Evolutionary conservation across 441 rosid species (phyloP), one percentile per base, ranked within the genome.

Genomic region (Adansonia grandidieri): DNA sequence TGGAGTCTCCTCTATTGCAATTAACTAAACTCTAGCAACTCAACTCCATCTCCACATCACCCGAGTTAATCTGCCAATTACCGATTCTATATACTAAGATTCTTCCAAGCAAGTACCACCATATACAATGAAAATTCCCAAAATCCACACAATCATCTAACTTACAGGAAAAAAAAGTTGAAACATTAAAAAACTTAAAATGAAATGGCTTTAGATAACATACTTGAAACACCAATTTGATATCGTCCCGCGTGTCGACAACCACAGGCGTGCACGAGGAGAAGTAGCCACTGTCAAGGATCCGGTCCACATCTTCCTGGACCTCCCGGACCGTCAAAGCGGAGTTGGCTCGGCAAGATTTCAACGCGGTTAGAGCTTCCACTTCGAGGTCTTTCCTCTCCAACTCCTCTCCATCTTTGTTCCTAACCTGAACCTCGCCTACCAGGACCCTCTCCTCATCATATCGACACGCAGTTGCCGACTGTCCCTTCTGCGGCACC

Each of bases 241-340:
- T 93, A 19, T 97, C 97, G 19, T 94, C 97, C 14, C 98, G 88
- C 0, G 98, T 90, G 81, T 96, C 98, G 2, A 96, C 92, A 22
- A 97, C 98, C 5, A 96, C 91, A 1, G 97, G 98, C 76, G 88
- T 91, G 85, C 98, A 93, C 47, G 97, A 89, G 71, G 87, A 88
- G 74, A 96, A 96, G 86, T 91, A 96, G 0, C 99, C 97, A 51
- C 98, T 89, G 13, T 88, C 94, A 44, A 93, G 89, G 75, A 96
- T 94, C 90, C 98, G 78, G 71, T 93, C 95, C 22, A 96, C 97
- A 80, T 94, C 98, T 76, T 96, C 98, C 67, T 96, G 96, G 42
- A 96, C 95, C 85, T 96, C 99, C 2, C 89, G 77, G 3, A 87
- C 90, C 0, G 97, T 93, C 51, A 93, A 87, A 10, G 96, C 98